Evolutionary conservation across 768 basidiomycete species (phyloP).

Genomic region (Podaxis sp.): DNA sequence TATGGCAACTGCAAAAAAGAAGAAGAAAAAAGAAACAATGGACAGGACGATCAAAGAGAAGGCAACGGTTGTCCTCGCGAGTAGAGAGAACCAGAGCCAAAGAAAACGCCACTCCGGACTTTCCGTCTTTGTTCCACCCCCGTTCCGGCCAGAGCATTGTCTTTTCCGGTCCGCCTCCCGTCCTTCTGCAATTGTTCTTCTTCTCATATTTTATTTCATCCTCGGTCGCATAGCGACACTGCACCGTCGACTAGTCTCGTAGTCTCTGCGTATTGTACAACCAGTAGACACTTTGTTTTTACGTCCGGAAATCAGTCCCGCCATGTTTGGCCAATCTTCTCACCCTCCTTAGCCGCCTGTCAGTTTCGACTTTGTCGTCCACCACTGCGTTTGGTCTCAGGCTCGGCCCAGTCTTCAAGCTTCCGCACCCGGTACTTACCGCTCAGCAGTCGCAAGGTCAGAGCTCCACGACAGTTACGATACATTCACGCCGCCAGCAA

Average conservation of each 20-base stretch:
- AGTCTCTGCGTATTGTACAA: not conserved
- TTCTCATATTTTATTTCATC: not conserved
- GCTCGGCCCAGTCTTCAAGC: too few species aligned
- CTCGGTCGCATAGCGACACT: not conserved
- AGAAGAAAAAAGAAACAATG: slow-evolving; percentile 33
- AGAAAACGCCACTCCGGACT: slow-evolving; percentile 24
- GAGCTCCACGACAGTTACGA: not conserved
- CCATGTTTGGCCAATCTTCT: slow-evolving; percentile 9
- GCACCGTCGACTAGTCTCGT: not conserved
- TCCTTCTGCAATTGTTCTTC: not conserved
- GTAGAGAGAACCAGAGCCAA: slow-evolving; percentile 18
- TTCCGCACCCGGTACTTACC: too few species aligned
- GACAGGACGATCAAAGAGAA: slow-evolving; percentile 20
- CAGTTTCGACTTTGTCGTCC: not conserved
- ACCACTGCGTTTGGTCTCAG: not conserved
- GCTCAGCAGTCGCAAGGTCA: too few species aligned
- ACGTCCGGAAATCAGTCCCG: not conserved
- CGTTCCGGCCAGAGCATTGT: slow-evolving; percentile 19
- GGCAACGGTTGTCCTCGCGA: slow-evolving; percentile 20
- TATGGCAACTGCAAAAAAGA: slow-evolving; percentile 26
- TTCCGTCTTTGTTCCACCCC: slow-evolving; percentile 18
- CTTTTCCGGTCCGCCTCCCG: slow-evolving; percentile 4
- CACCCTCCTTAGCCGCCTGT: not conserved
- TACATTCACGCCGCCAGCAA: not conserved
- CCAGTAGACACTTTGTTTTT: not conserved